phyloP scores from a whole-genome alignment of 208 protist genomes.

The Trypanosoma brucei region DNA sequence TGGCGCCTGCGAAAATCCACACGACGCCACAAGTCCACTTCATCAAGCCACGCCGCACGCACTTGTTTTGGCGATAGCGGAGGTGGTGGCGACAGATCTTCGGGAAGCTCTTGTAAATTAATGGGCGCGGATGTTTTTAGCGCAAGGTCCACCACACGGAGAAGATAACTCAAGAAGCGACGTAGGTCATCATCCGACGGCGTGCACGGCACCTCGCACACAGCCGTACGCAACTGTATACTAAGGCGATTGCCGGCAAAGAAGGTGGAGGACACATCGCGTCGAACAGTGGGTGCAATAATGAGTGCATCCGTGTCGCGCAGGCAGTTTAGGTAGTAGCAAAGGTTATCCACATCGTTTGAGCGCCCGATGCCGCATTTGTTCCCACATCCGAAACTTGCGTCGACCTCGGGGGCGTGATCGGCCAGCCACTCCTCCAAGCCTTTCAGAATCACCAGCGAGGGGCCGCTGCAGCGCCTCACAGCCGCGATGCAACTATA shows the following conservation, averaged over 20 bases:
- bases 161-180: conserved; percentile 43
- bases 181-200: conserved; percentile 38
- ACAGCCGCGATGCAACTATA: conserved; percentile 44
- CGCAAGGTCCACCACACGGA: conserved; percentile 43
- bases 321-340: conserved; percentile 61
- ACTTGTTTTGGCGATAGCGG: conserved; percentile 20
- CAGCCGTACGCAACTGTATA: conserved; percentile 29
- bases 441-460: conserved; percentile 57
- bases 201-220: conserved; percentile 14
- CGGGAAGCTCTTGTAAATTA: conserved; percentile 8
- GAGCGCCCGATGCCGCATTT: conserved; percentile 9
- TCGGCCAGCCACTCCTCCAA: conserved; percentile 58
- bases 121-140: conserved; percentile 22
- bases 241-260: conserved; percentile 17
- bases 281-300: conserved; percentile 34
- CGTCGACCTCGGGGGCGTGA: conserved; percentile 10
- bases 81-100: conserved; percentile 18
- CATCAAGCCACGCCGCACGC: conserved; percentile 11
- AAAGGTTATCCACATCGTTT: conserved; percentile 31
- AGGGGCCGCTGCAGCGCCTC: conserved; percentile 45
- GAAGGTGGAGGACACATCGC: conserved; percentile 23
- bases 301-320: conserved; percentile 61
- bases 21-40: conserved; percentile 49
- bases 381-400: conserved; percentile 6
- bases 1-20: conserved; percentile 80